Evolutionary conservation across 176 grass and related monocot genomes (phyloP), one percentile per base, ranked within the genome.

Genomic region (Juncus effusus): DNA sequence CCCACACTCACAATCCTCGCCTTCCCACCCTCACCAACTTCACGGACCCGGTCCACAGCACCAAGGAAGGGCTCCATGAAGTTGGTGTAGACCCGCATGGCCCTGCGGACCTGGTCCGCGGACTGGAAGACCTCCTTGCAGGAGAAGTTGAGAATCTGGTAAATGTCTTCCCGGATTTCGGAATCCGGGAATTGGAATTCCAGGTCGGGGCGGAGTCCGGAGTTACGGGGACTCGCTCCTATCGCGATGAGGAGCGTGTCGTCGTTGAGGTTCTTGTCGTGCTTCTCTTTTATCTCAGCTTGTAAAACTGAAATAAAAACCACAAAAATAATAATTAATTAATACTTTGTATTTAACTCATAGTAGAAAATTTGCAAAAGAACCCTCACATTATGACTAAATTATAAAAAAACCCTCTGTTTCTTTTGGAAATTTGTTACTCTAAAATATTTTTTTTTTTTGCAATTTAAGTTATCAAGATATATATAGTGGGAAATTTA

Each of bases 51-150:
- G 69, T 53, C 57, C 6, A 56, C 74, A 84, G 84, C 65, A 45
- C 80, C 80, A 60, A 91, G 72, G 41, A 87, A 72, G 7, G 80
- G 84, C 70, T 91, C 88, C 55, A 91, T 51, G 64, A 91, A 91
- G 10, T 64, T 63, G 5, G 70, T 76, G 83, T 83, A 91, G 51
- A 86, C 62, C 54, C 56, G 74, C 88, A 91, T 81, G 14, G 78
- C 78, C 75, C 83, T 83, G 40, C 78, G 73, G 4, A 72, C 38
- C 57, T 87, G 77, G 10, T 91, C 88, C 53, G 64, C 52, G 42
- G 88, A 84, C 51, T 58, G 56, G 56, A 84, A 87, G n/a, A 91
- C 74, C 80, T 91, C 88, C 63, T 73, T 67, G 71, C 80, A 86
- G 12, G 88, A 91, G 66, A 78, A 87, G 56, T 84, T 91, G 47